These are phyloP conservation scores for Globisporangium orthogonon DNA, from an alignment of 352 stramenopile species.

Conservation along the genomic window DNA sequence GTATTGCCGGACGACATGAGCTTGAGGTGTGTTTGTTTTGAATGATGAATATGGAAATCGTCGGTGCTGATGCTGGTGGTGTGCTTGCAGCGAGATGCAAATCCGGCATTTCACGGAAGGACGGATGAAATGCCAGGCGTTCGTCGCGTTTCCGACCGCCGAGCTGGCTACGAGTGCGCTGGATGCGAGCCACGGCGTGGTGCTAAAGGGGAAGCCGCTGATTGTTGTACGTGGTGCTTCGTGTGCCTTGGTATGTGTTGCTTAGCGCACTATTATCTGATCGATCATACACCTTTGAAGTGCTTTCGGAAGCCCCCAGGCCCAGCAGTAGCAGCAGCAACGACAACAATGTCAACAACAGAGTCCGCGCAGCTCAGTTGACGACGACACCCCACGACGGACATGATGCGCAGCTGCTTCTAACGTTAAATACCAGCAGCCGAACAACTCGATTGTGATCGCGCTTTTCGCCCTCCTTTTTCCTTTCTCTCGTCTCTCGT, in stretches of 20 bases:
- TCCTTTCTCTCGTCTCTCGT: not conserved
- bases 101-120: constrained; percentile 75
- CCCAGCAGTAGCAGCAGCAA: not conserved
- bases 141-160: constrained; percentile 57
- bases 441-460: not conserved
- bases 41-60: not conserved
- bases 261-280: not conserved
- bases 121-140: constrained; percentile 84
- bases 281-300: not conserved
- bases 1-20: constrained; percentile 19
- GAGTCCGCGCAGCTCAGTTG: not conserved
- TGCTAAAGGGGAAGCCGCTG: constrained; percentile 71
- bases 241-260: not conserved
- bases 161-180: constrained; percentile 46
- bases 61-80: not conserved
- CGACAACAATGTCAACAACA: not conserved
- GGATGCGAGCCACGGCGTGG: constrained; percentile 53
- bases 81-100: constrained; percentile 24
- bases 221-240: constrained; percentile 61
- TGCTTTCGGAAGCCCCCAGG: constrained; percentile 19
- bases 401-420: not conserved
- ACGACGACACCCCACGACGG: not conserved
- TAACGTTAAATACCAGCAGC: constrained; percentile 12
- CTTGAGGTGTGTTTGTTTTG: constrained; percentile 7
- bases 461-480: no score